phyloP scores from a whole-genome alignment of 345 rosid species.

The Isatis tinctoria region DNA sequence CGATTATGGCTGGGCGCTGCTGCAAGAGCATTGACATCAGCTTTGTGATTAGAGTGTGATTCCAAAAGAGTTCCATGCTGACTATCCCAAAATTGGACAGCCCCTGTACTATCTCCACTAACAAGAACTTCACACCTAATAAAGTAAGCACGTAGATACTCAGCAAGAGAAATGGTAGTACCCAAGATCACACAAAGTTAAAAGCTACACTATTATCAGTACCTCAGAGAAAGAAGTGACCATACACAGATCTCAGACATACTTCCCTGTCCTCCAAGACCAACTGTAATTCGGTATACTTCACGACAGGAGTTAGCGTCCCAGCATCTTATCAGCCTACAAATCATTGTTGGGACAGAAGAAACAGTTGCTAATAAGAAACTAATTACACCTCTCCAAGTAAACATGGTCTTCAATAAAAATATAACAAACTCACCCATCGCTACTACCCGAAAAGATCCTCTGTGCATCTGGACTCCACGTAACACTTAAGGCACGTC shows the following conservation, averaged over 20 bases:
- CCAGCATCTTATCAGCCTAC: conserved; percentile 94
- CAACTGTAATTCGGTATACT: conserved; percentile 77
- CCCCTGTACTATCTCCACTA: conserved; percentile 91
- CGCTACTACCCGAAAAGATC: conserved; percentile 83
- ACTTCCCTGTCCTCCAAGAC: conserved; percentile 70
- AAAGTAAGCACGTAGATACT: conserved; percentile 19
- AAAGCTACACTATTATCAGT: not conserved
- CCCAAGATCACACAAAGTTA: not conserved
- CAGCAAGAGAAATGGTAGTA: not conserved
- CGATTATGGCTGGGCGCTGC: conserved; percentile 80
- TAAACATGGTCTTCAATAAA: not conserved
- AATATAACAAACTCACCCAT: conserved; percentile 61
- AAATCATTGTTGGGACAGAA: not conserved
- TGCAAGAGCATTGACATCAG: conserved; percentile 81
- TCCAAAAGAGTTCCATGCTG: conserved; percentile 80
- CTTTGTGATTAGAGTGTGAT: conserved; percentile 77
- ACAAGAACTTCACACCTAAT: conserved; percentile 70
- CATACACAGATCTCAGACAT: conserved; percentile 73
- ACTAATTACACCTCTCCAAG: not conserved
- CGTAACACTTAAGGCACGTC: conserved; percentile 70
- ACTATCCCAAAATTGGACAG: conserved; percentile 93
- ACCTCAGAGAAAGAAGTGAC: conserved; percentile 91
- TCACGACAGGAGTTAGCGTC: conserved; percentile 60
- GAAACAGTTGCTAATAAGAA: not conserved
- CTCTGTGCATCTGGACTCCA: conserved; percentile 64